A percentile compares a stretch with the other conserved stretches of the same genome.
Conservation (phyloP, 2,329 filamentous ascomycete genomes). For the Zopfia rhizophila region DNA sequence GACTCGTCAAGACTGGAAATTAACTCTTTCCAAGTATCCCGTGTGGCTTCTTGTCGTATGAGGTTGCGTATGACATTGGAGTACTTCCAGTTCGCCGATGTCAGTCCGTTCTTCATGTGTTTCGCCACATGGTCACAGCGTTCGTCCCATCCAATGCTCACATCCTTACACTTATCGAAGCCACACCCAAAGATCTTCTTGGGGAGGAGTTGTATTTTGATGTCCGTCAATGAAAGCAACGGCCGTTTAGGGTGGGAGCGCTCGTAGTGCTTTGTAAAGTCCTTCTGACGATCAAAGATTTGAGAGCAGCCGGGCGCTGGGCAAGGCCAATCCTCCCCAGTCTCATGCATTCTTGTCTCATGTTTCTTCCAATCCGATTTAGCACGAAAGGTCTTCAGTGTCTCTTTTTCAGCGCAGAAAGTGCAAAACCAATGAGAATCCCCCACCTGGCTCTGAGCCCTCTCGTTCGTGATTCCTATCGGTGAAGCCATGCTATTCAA, state of each 20-base stretch:
- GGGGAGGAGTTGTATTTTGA: constrained; percentile 44
- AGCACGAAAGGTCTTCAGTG: constrained; percentile 49
- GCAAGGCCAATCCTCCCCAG: constrained; percentile 51
- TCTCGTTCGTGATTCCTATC: constrained; percentile 32
- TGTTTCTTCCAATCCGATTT: constrained; percentile 55
- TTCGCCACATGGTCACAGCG: constrained; percentile 52
- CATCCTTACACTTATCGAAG: constrained; percentile 52
- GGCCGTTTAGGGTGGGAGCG: constrained; percentile 49
- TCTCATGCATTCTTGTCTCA: constrained; percentile 52
- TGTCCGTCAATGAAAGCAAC: constrained; percentile 47
- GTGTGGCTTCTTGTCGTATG: constrained; percentile 48
- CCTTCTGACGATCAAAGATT: constrained; percentile 50
- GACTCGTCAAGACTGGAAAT: constrained; percentile 43
- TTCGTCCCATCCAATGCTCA: constrained; percentile 52
- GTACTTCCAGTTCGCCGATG: constrained; percentile 50
- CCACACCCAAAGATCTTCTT: constrained; percentile 51
- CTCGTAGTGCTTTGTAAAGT: constrained; percentile 50
- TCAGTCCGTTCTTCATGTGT: constrained; percentile 51
- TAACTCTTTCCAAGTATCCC: constrained; percentile 52
- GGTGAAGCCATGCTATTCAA: constrained; percentile 41
- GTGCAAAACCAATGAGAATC: constrained; percentile 52
- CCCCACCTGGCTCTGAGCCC: constrained; percentile 33
- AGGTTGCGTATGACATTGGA: constrained; percentile 51
- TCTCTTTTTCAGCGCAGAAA: constrained; percentile 49
- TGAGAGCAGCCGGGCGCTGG: constrained; percentile 45